Percentiles rank a stretch among this genome's conserved stretches.
Evolutionary conservation across 148 eudicot species (phyloP).

Genomic region (Heliamphora exappendiculata): DNA sequence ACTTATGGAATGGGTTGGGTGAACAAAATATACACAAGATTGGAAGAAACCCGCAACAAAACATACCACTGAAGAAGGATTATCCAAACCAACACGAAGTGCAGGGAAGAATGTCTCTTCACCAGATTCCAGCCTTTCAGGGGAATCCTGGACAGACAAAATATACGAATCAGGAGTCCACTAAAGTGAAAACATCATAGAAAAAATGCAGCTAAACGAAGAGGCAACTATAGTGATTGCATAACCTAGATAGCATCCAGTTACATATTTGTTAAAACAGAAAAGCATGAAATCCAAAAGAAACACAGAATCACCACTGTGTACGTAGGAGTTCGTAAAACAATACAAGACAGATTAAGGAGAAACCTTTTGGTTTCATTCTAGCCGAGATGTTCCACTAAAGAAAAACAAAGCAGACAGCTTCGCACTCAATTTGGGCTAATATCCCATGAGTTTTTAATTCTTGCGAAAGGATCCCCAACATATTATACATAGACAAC

Average conservation of each 20-base stretch:
- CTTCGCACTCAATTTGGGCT: no score
- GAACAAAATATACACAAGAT: no score
- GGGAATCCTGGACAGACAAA: slow-evolving; percentile 43
- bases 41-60: not conserved
- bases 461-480: not conserved
- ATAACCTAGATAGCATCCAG: not conserved
- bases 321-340: not conserved
- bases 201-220: no score
- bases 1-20: no score
- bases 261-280: not conserved
- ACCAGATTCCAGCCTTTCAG: slow-evolving; percentile 59
- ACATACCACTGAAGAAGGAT: slow-evolving; percentile 72
- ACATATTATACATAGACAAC: not conserved
- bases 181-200: not conserved
- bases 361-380: not conserved
- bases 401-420: no score
- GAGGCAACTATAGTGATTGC: not conserved
- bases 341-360: not conserved
- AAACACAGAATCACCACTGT: not conserved
- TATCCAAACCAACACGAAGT: slow-evolving; percentile 58
- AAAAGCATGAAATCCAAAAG: not conserved
- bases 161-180: not conserved
- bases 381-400: no score
- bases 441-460: not conserved
- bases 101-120: slow-evolving; percentile 92